Evolutionary conservation across 1,139 yeast species (phyloP), one percentile per base, ranked within the genome.

Genomic region (Pichia sorboxylosa): DNA sequence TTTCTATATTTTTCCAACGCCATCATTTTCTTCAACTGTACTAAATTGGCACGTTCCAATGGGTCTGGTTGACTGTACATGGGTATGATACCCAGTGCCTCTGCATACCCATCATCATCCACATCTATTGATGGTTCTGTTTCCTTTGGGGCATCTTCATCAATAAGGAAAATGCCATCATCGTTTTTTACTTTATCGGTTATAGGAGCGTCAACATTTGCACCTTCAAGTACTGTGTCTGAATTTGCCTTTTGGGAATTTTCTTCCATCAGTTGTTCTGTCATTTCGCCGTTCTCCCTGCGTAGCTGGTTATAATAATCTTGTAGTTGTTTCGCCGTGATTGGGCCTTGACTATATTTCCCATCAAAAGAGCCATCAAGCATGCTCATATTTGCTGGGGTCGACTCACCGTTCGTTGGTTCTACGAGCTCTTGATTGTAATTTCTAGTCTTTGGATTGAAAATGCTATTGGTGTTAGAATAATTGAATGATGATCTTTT

Each of bases 21-120:
- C 52, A 52, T 49, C 41, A 51, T 42, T 32, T 46, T 51, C 25
- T 52, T 51, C 21, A 53, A 32, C 21, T 47, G 45, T 17, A 53
- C 45, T 23, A 53, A 35, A 26, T 48, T 44, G 2, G 56, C 49
- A 25, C 58, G 41, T 32, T 51, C 55, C 11, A 48, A 27, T 7
- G 56, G 54, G 32, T 53, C 53, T 10, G 42, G 39, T 19, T 29
- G 33, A 9, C 30, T 28, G 14, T 18, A 28, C 4, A 45, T 39
- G 10, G 42, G 42, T 13, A 44, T 34, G 6, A 39, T 19, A 3
- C 34, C 35, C 2, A 33, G 24, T 10, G 31, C 28, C 0, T 25
- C 10, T 5, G 29, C 27, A 24, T 29, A 32, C n/a, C 11, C 14
- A 22, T 24, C 28, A n/a, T 27, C 18, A 3, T 22, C 27, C 13